A percentile compares a stretch with the other conserved stretches of the same genome.
These are phyloP conservation scores for Bocquillonia castaneifolia DNA, from an alignment of 441 rosid species.

Conservation along the genomic window DNA sequence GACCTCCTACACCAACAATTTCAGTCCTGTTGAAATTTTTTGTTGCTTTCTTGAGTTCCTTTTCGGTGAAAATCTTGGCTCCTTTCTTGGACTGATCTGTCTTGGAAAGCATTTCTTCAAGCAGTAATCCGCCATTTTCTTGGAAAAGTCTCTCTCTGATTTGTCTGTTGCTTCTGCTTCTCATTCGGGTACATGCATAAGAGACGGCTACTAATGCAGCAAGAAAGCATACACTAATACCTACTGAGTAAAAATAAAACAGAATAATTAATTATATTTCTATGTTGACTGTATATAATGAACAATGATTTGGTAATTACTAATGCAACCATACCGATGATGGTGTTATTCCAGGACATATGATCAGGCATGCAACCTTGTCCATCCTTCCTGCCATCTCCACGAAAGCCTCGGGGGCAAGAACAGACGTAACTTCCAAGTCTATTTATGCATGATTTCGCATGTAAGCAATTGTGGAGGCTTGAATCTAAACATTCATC, in stretches of 20 bases:
- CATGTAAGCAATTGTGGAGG: not conserved
- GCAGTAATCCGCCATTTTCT: slow-evolving; percentile 38
- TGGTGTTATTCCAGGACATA: not conserved
- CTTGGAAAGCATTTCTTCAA: slow-evolving; percentile 19
- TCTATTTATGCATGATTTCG: not conserved
- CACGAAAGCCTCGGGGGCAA: slow-evolving; percentile 4
- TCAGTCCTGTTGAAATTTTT: slow-evolving; percentile 19
- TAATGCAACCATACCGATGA: not conserved
- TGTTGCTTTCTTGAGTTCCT: slow-evolving; percentile 27
- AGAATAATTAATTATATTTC: too few relatives aligned
- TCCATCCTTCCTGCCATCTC: slow-evolving; percentile 4
- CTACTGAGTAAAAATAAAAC: too few relatives aligned
- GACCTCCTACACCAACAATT: slow-evolving; percentile 30
- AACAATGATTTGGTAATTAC: not conserved
- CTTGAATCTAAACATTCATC: slow-evolving; percentile 16
- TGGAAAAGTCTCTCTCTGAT: slow-evolving; percentile 23
- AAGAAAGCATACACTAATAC: slow-evolving; percentile 19
- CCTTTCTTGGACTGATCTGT: not conserved
- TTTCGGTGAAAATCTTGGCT: slow-evolving; percentile 19
- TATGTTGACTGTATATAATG: not conserved
- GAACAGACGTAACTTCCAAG: slow-evolving; percentile 19
- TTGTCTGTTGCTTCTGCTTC: slow-evolving; percentile 21
- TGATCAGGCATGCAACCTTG: not conserved
- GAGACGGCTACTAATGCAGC: not conserved
- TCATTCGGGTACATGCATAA: slow-evolving; percentile 11